Conservation (phyloP, 2,329 filamentous ascomycete genomes). For the Colletotrichum sp. region DNA sequence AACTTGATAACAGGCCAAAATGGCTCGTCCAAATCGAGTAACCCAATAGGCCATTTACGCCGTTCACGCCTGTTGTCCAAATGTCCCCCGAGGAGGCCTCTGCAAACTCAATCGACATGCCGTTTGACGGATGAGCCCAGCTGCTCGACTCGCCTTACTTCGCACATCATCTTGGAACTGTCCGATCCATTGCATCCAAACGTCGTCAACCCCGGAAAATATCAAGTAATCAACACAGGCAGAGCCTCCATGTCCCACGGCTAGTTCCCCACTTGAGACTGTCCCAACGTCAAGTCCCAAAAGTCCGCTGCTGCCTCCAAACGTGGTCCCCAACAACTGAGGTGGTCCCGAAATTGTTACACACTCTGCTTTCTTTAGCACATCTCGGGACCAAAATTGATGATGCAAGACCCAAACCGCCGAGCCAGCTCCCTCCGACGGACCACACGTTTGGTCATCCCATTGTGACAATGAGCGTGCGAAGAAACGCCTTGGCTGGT, state of each 20-base stretch:
- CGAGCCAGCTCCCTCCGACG: background rate
- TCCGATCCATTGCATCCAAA: background rate
- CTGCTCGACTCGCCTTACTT: background rate
- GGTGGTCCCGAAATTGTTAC: background rate
- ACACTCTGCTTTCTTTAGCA: background rate
- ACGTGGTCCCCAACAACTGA: background rate
- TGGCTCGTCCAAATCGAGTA: conserved; percentile 4
- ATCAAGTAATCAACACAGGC: background rate
- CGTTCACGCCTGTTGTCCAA: background rate
- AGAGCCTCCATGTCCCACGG: conserved; percentile 4
- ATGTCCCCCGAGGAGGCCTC: background rate
- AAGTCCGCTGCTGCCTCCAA: background rate
- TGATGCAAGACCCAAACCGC: background rate
- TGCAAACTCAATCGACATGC: background rate
- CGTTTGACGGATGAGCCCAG: background rate
- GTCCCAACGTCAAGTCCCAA: conserved; percentile 11
- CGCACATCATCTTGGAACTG: background rate
- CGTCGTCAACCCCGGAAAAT: background rate
- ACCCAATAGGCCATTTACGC: background rate
- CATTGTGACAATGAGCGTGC: background rate
- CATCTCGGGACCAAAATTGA: background rate
- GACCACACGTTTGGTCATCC: background rate
- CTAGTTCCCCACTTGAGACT: conserved; percentile 7
- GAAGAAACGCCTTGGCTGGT: background rate
- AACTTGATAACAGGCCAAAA: background rate